These are phyloP conservation scores for Amanita pseudoporphyria DNA, from an alignment of 768 basidiomycete species.

Conservation along the genomic window DNA sequence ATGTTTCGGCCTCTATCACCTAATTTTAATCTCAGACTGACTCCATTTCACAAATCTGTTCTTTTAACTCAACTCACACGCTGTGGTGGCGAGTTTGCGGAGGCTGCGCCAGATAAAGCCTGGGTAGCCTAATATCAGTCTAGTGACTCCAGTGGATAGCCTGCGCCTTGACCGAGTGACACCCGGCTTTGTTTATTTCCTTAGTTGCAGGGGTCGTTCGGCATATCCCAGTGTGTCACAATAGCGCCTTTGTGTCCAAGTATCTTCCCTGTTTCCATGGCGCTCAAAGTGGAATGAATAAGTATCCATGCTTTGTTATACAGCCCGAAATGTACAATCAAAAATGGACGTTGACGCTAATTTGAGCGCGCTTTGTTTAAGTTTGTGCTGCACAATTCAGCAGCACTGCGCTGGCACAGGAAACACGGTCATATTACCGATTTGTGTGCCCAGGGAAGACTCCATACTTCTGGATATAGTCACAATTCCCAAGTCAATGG, in stretches of 20 bases:
- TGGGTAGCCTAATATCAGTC: not conserved
- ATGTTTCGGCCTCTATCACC: constrained; percentile 2
- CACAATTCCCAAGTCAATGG: not conserved
- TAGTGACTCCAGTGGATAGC: not conserved
- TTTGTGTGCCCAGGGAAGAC: no score
- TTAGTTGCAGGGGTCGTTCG: not conserved
- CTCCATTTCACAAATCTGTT: no score
- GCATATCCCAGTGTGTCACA: not conserved
- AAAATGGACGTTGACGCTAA: not conserved
- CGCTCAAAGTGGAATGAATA: not conserved
- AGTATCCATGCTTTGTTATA: not conserved
- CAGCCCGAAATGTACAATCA: not conserved
- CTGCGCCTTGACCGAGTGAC: not conserved
- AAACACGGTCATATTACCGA: constrained; percentile 1
- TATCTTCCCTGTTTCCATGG: constrained; percentile 1
- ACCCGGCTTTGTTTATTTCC: not conserved
- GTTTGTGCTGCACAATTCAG: not conserved
- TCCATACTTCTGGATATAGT: not conserved
- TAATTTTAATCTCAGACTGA: not conserved
- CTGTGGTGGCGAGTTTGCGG: not conserved
- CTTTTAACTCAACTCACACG: not conserved
- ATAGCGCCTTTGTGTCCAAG: not conserved
- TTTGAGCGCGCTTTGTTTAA: not conserved
- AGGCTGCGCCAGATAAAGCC: not conserved
- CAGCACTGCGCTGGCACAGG: not conserved